Base-by-base conservation (phyloP, 2,329 filamentous ascomycete genomes). In the Penicillium rolfsii region DNA sequence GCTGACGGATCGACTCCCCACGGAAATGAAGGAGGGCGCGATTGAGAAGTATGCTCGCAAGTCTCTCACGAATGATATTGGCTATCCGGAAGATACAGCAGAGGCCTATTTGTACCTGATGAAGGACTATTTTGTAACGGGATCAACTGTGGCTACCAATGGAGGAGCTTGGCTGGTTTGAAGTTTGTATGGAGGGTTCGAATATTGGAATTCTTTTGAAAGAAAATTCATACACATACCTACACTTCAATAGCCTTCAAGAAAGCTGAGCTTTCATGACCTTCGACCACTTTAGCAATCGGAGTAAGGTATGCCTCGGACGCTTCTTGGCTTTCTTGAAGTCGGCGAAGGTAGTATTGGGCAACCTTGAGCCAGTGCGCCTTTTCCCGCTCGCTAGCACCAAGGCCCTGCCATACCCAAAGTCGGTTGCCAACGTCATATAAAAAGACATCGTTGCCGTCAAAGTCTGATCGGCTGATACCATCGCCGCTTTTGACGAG, bases 351-450 rank as follows among this genome's bases (percentile, higher is more conserved):
- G 50, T 74, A 74, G 12, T 62, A 63, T 36, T 74, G 73, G 0
- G 72, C 71, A 11, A 73, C 70, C 55, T 68, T 73, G 52, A 74
- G 59, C 88, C 88, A 90, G 71, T 79, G 78, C 5, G 83, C 81
- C 72, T 81, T 87, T 75, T 90, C 88, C 1, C 73, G 75, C 36
- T 75, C 74, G 71, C 87, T 89, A 8, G 87, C 86, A 1, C 79
- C 77, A 2, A 76, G 74, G 0, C 88, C 88, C 68, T 88, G 82
- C 88, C 88, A 90, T 1, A 90, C 85, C 87, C 87, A 90, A 36
- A 90, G 77, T 7, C 76, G 76, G 54, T 73, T 81, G 6, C 86
- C 86, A 0, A 78, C 80, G 65, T 88, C 85, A 61, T 88, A 78
- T 22, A 90, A 71, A 68, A 89, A 90, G 5, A 90, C 82, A 67